Base-by-base conservation (phyloP, 306 rosid species). In the Heteromeles arbutifolia region DNA sequence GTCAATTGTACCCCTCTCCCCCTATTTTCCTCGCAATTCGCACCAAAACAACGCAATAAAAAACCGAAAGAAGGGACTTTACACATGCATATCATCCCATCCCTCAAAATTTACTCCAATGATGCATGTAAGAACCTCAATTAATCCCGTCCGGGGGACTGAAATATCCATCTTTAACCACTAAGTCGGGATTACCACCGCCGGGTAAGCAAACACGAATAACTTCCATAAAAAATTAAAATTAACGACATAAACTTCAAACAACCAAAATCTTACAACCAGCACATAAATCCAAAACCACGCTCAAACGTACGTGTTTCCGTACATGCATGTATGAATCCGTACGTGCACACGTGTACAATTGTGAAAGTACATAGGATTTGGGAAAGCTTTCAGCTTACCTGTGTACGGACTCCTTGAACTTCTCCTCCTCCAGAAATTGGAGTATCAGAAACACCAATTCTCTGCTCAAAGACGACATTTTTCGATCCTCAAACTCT, bases 361-460 rank as follows among this genome's bases (percentile, higher is more conserved):
- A 37, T 1, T 15, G 52, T 28, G 19, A 13, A 67, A 0, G 52
- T 2, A 67, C 39, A 67, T 52, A 81, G 64, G n/a, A 48, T 14
- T 17, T 54, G 77, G 67, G 37, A 18, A 26, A 73, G 67, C 39
- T 73, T 37, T 59, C 6, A 41, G 25, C 89, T 86, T 67, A 93
- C 98, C 61, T 88, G 78, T 91, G 97, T 78, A 88, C 90, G 6
- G 97, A 80, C 66, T 86, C 97, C 66, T 85, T 85, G 69, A 88
- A 91, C 75, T 89, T 91, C 86, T 89, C 97, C 84, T 91, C 96
- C 68, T 88, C 93, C 45, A 93, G 88, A 86, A 93, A 93, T 73
- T 91, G 98, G 77, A 93, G 93, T 59, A 93, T 88, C 73, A 93
- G 92, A 81, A 90, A 87, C 84, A 90, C 97, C 89, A 93, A 81